Evolutionary conservation across 768 basidiomycete genomes (phyloP).

Genomic region (Tylopilus sp.): DNA sequence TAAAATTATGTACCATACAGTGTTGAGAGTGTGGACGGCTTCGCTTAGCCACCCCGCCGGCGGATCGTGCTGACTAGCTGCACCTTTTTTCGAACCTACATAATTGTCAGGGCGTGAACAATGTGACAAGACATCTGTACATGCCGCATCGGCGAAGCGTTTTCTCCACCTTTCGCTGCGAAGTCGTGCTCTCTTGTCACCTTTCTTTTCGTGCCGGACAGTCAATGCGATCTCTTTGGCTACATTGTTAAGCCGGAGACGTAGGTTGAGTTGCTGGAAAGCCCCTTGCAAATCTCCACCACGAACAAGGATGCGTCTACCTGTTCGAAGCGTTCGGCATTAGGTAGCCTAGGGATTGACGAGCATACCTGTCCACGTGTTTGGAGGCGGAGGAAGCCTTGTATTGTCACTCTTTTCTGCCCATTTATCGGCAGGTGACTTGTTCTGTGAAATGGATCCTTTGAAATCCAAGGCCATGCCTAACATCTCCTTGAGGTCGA

Average conservation of each 20-base stretch:
- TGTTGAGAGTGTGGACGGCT: background rate
- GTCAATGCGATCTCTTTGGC: constrained; percentile 43
- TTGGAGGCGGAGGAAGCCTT: constrained; percentile 36
- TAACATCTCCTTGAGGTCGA: constrained; percentile 14
- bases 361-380: constrained; percentile 51
- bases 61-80: constrained; percentile 77
- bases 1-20: constrained; percentile 8
- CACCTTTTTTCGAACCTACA: constrained; percentile 81
- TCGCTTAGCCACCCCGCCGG: constrained; percentile 58
- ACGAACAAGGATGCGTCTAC: constrained; percentile 54
- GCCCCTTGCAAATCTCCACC: constrained; percentile 44
- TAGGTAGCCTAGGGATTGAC: background rate
- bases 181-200: constrained; percentile 71
- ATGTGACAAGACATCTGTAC: constrained; percentile 19
- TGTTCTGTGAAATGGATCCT: constrained; percentile 9
- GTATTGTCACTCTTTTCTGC: constrained; percentile 20
- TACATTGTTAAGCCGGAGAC: constrained; percentile 56
- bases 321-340: constrained; percentile 34
- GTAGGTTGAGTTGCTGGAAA: constrained; percentile 46
- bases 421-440: constrained; percentile 38
- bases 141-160: constrained; percentile 75
- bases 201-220: constrained; percentile 79
- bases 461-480: constrained; percentile 15
- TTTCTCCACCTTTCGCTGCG: constrained; percentile 75
- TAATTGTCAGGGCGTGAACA: constrained; percentile 15